These are phyloP conservation scores for Hanseniaspora valbyensis DNA, from an alignment of 805 yeast genomes.

Conservation along the genomic window DNA sequence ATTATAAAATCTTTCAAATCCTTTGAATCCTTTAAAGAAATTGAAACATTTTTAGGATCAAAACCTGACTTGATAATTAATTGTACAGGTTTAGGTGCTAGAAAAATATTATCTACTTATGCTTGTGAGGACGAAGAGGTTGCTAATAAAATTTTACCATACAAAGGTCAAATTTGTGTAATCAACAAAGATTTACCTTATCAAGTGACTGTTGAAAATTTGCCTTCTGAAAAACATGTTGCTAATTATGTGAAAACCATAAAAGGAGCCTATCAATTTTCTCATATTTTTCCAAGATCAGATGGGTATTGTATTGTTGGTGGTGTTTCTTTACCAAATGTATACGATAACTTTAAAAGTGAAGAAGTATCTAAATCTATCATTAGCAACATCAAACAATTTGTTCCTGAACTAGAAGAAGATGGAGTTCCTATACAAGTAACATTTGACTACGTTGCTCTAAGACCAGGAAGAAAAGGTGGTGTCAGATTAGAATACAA, in stretches of 20 bases:
- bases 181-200: conserved; percentile 36
- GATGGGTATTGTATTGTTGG: conserved; percentile 67
- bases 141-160: conserved; percentile 33
- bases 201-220: conserved; percentile 29
- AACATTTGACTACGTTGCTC: conserved; percentile 33
- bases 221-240: conserved; percentile 18
- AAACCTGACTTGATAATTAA: conserved; percentile 45
- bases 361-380: conserved; percentile 39
- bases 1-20: conserved; percentile 39
- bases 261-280: conserved; percentile 30
- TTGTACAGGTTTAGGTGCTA: conserved; percentile 45
- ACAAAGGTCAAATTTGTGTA: conserved; percentile 50
- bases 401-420: conserved; percentile 22
- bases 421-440: conserved; percentile 15
- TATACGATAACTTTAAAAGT: conserved; percentile 32
- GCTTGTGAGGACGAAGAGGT: conserved; percentile 36
- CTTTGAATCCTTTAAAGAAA: conserved; percentile 5
- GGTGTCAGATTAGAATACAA: conserved; percentile 46
- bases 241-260: conserved; percentile 6
- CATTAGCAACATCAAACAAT: conserved; percentile 33
- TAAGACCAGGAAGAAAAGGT: conserved; percentile 53
- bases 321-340: conserved; percentile 33
- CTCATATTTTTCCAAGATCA: conserved; percentile 57
- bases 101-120: conserved; percentile 26
- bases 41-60: conserved; percentile 24